Evolutionary conservation across 2,329 filamentous ascomycete species (phyloP), one percentile per base, ranked within the genome.

Genomic region (Fusarium dlaminii): DNA sequence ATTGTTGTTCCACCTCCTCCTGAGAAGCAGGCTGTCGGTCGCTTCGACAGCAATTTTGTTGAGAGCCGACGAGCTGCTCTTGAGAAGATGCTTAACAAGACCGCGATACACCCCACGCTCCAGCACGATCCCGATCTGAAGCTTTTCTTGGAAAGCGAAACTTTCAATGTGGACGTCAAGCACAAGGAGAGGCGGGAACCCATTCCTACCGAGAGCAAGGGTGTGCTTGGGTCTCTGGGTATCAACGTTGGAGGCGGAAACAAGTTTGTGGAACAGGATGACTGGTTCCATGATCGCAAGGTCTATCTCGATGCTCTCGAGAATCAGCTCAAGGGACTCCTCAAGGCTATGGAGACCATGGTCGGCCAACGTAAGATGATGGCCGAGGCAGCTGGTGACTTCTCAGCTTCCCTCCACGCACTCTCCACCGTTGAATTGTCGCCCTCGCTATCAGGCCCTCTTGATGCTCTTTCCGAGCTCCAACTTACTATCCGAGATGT

Each of bases 81-180:
- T 66, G 96, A 99, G 84, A 94, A 96, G 81, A 99, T 99, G 96
- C 87, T 98, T 62, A 98, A 98, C 89, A 98, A 98, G 87, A 96
- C 91, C 68, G 94, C 96, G 6, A 90, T 91, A 17, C 96, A 99
- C 81, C 92, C 94, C 13, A 93, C 95, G 39, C 86, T 99, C 74
- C 96, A 98, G 81, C 94, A 98, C 78, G 96, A 99, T 80, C 91
- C 90, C 11, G 96, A 99, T 80, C 84, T 99, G 71, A 99, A 99
- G 85, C 91, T 98, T 10, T 99, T 99, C 83, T 86, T 99, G 20
- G 96, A 99, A 83, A 98, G 95, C 80, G 96, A 99, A 78, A 88
- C 95, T 2, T 98, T 99, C 86, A 98, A 95, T 79, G 90, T 98
- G 42, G 96, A 99, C 79, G 92, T 99, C 79, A 99, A 98, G 86